Percentiles rank a stretch among this genome's conserved stretches.
These are phyloP conservation scores for Russula lepida DNA, from an alignment of 768 basidiomycete species.

Conservation along the genomic window DNA sequence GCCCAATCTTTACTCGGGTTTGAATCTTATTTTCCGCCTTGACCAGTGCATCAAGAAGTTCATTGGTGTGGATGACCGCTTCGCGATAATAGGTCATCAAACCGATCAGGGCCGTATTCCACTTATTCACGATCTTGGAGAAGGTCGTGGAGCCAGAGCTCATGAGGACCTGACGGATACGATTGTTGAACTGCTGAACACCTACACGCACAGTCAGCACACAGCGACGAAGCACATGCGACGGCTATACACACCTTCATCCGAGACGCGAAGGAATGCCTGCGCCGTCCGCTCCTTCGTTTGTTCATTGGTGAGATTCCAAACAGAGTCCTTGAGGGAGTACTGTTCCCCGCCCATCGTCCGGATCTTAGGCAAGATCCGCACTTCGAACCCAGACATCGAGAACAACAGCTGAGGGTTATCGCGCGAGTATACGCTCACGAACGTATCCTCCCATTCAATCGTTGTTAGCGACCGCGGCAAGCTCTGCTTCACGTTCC, in stretches of 20 bases:
- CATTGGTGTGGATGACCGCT: conserved; percentile 95
- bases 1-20: conserved; percentile 98
- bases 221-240: background rate
- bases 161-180: conserved; percentile 95
- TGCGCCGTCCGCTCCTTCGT: conserved; percentile 97
- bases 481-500: conserved; percentile 97
- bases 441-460: conserved; percentile 98
- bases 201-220: conserved; percentile 33
- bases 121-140: conserved; percentile 98
- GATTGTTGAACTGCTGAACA: conserved; percentile 95
- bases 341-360: conserved; percentile 96
- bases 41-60: conserved; percentile 89
- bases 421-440: conserved; percentile 94
- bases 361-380: conserved; percentile 92
- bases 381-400: conserved; percentile 98
- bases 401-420: conserved; percentile 97
- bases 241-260: conserved; percentile 52
- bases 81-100: conserved; percentile 98
- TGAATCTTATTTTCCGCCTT: conserved; percentile 99
- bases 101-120: conserved; percentile 93
- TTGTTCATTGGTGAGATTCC: conserved; percentile 96
- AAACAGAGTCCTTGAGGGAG: conserved; percentile 91
- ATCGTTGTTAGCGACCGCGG: conserved; percentile 96
- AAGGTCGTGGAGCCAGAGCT: conserved; percentile 98
- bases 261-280: conserved; percentile 95